phyloP scores from a whole-genome alignment of 2,329 filamentous ascomycete genomes.

The Westerdykella ornata region DNA sequence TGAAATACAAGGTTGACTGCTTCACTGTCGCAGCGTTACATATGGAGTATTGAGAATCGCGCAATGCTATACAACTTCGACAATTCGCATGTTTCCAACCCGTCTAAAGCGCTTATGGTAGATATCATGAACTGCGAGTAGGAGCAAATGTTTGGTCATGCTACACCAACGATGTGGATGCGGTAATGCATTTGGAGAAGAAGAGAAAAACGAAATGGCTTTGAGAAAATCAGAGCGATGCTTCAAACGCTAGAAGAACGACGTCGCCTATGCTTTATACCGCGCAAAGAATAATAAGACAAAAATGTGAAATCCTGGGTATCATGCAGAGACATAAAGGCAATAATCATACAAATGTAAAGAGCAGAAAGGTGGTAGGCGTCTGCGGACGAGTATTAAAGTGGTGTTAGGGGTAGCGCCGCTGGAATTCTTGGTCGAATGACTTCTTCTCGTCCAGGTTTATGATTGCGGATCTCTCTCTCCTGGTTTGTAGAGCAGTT shows the following conservation, averaged over 20 bases:
- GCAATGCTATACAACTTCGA: no score
- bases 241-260: background rate
- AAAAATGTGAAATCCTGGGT: background rate
- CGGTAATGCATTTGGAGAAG: background rate
- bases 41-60: no score
- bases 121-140: background rate
- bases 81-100: no score
- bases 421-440: background rate
- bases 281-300: background rate
- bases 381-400: background rate
- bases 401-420: background rate
- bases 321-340: background rate
- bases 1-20: background rate
- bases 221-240: background rate
- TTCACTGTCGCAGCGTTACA: background rate
- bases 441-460: background rate
- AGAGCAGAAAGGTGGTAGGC: background rate
- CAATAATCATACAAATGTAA: background rate
- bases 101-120: no score
- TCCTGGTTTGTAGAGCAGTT: conserved; percentile 23
- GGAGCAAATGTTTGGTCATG: background rate
- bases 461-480: conserved; percentile 5
- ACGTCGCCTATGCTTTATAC: background rate
- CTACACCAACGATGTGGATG: background rate
- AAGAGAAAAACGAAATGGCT: background rate